Conservation (phyloP, 805 yeast species). For the Tetrapisispora nanseiensis region DNA sequence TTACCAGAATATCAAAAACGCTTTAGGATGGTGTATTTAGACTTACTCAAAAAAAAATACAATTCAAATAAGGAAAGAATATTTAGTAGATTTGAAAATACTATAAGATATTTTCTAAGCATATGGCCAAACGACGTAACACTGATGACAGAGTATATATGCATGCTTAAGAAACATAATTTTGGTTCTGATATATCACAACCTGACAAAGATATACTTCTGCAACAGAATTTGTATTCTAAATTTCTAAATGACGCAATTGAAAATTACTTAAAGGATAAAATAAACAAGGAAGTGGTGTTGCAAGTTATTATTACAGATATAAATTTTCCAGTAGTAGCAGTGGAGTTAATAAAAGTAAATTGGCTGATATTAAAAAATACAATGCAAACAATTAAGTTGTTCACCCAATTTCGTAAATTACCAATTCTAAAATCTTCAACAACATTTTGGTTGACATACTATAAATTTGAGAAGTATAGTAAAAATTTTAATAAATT, state of each 20-base stretch:
- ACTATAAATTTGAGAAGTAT: conserved; percentile 42
- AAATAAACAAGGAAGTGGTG: conserved; percentile 13
- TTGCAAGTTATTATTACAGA: conserved; percentile 33
- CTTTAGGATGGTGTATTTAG: conserved; percentile 14
- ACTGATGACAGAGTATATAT: conserved; percentile 15
- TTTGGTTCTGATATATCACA: conserved; percentile 13
- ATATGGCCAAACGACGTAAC: conserved; percentile 14
- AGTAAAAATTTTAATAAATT: conserved; percentile 38
- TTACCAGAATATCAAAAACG: conserved; percentile 26
- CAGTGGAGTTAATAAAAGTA: conserved; percentile 28
- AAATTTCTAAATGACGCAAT: conserved; percentile 19
- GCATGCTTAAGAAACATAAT: conserved; percentile 16
- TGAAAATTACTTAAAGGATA: conserved; percentile 15
- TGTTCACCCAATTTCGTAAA: conserved; percentile 22
- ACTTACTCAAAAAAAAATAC: conserved; percentile 12
- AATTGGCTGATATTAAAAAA: conserved; percentile 26
- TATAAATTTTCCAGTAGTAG: conserved; percentile 32
- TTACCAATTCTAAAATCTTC: conserved; percentile 30
- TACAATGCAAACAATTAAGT: conserved; percentile 26
- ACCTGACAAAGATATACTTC: conserved; percentile 14
- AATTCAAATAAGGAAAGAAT: conserved; percentile 7
- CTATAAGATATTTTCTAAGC: conserved; percentile 8
- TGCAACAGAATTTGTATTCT: conserved; percentile 17
- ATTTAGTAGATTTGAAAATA: conserved; percentile 8
- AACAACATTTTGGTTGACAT: conserved; percentile 46